Evolutionary conservation across 2,329 filamentous ascomycete species (phyloP).

Genomic region (Apiospora sp.): DNA sequence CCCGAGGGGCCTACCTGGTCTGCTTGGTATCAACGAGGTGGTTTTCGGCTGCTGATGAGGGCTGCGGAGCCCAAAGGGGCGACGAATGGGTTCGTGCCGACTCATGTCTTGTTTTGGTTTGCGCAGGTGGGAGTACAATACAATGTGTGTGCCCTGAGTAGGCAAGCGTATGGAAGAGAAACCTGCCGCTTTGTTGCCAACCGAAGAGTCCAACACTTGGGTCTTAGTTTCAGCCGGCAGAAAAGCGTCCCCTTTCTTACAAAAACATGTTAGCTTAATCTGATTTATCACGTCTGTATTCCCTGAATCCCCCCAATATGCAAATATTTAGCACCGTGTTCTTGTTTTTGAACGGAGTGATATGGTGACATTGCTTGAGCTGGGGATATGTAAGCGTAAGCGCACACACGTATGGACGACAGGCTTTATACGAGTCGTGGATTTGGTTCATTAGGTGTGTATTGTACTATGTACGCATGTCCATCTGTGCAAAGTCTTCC

Average conservation of each 20-base stretch:
- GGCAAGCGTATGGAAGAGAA: neutral
- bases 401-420: no score
- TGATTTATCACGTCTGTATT: neutral
- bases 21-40: neutral
- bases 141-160: neutral
- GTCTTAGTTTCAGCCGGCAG: neutral
- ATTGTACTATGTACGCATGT: neutral
- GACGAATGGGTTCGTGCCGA: neutral
- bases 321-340: neutral
- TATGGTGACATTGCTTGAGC: neutral
- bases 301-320: neutral
- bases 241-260: neutral
- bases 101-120: slow-evolving; percentile 1
- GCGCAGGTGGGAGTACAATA: neutral
- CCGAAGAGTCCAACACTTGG: neutral
- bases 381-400: neutral
- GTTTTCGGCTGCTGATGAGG: neutral
- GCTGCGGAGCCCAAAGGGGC: neutral
- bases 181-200: neutral
- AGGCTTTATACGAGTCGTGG: no score
- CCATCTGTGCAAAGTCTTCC: neutral
- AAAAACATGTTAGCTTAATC: neutral
- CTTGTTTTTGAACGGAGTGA: neutral
- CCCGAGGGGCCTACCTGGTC: neutral
- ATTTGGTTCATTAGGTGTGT: neutral